These are phyloP conservation scores for Solanum arcanum DNA, from an alignment of 257 asterid species.

Conservation along the genomic window DNA sequence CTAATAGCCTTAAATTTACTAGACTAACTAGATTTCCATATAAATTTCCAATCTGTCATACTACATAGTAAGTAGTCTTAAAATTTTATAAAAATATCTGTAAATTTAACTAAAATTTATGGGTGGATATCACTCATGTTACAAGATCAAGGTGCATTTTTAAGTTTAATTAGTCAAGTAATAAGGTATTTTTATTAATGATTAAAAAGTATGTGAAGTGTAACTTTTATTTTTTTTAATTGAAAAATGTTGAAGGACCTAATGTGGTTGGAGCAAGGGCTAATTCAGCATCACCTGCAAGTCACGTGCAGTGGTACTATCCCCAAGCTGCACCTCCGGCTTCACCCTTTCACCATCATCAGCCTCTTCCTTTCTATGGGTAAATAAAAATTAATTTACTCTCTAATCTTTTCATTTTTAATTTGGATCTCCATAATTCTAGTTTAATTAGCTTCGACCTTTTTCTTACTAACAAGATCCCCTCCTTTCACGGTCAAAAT, in stretches of 20 bases:
- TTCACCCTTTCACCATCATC: constrained; percentile 42
- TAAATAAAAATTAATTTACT: constrained; percentile 2
- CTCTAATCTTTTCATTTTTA: neutral
- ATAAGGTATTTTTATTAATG: no score
- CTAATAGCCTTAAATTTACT: neutral
- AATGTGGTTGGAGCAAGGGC: constrained; percentile 58
- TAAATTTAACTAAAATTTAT: no score
- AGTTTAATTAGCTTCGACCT: neutral
- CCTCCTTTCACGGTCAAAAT: neutral
- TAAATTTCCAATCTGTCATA: neutral
- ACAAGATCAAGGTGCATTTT: neutral
- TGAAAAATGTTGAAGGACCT: constrained; percentile 25
- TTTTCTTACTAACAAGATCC: neutral
- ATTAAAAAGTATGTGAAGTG: neutral
- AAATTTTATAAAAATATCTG: neutral
- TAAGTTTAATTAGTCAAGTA: no score
- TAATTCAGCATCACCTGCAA: constrained; percentile 35
- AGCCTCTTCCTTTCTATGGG: constrained; percentile 64
- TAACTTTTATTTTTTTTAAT: neutral
- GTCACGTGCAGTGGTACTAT: constrained; percentile 72
- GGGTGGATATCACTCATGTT: neutral
- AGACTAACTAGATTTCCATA: neutral
- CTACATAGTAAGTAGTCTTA: neutral
- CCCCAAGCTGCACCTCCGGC: constrained; percentile 30
- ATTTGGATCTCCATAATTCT: neutral